A percentile compares a stretch with the other conserved stretches of the same genome.
Evolutionary conservation across 2,329 filamentous ascomycete species (phyloP).

Genomic region (Fusarium falciforme): DNA sequence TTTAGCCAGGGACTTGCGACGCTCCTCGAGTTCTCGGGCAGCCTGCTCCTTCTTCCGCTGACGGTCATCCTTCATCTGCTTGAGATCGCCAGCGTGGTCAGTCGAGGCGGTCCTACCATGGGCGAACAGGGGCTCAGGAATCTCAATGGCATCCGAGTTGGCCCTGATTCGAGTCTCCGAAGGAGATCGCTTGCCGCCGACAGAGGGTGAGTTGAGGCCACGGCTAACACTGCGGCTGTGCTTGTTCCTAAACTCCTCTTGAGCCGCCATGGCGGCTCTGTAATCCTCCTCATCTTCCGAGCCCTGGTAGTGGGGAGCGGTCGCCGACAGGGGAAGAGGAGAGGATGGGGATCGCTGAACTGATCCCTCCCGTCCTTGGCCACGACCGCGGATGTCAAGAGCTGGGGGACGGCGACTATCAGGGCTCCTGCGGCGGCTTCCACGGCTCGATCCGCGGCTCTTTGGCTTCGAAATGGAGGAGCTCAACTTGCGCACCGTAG

Average conservation of each 20-base stretch:
- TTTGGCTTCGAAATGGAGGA: conserved; percentile 46
- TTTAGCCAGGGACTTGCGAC: conserved; percentile 84
- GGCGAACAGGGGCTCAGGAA: conserved; percentile 45
- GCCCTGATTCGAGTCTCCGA: conserved; percentile 54
- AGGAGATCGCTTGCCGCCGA: conserved; percentile 48
- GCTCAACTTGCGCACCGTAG: conserved; percentile 58
- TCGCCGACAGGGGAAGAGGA: conserved; percentile 79
- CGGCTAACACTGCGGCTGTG: conserved; percentile 65
- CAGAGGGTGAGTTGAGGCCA: conserved; percentile 50
- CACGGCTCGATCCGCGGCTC: conserved; percentile 63
- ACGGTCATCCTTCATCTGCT: conserved; percentile 68
- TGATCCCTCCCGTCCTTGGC: conserved; percentile 69
- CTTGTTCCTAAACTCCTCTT: conserved; percentile 67
- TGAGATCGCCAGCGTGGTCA: conserved; percentile 65
- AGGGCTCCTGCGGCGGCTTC: conserved; percentile 59
- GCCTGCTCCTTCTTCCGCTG: conserved; percentile 78
- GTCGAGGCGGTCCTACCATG: conserved; percentile 55
- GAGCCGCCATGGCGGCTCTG: conserved; percentile 62
- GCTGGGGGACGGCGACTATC: conserved; percentile 56
- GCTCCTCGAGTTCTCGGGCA: conserved; percentile 88
- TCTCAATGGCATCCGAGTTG: conserved; percentile 46
- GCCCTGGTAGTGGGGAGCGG: conserved; percentile 48
- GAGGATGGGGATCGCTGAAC: conserved; percentile 79
- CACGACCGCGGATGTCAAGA: conserved; percentile 70
- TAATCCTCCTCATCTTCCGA: conserved; percentile 76